Base-by-base conservation (phyloP, 2,329 filamentous ascomycete genomes). In the Epichloe brachyelytri region DNA sequence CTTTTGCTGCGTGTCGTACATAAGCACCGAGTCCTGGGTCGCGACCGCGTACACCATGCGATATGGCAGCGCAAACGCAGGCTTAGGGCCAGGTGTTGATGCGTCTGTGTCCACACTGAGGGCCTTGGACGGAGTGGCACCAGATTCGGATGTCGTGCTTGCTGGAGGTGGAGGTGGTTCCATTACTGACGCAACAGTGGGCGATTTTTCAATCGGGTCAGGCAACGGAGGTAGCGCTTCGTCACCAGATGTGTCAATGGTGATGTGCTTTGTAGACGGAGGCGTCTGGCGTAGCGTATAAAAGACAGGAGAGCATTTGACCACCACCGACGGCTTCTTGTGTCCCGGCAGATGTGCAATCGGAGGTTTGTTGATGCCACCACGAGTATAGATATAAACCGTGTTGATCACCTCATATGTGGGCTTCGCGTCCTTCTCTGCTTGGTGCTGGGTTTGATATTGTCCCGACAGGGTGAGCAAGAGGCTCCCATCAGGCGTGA, bases 1-100 rank as follows among this genome's bases (percentile, higher is more conserved):
- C 61, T 90, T 86, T 64, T 98, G 93, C 63, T 98, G 93, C 0
- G 93, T 98, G 67, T 98, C 93, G 63, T 98, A 98, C 20, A 98
- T 77, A 43, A 96, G 74, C 4, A 98, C 87, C 0, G 93, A 87
- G 68, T 98, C 93, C 64, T 97, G 91, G 0, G 93, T 98, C 7
- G 93, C 94, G 38, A 98, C 91, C 3, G 91, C 93, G 68, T 97
- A 98, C 0, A 98, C 79, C 74, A 98, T 89, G 26, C 93, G 84
- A 66, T 98, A 97, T 1, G 89, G 86, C 43, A 98, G 72, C 3
- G 83, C 79, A 67, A 98, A 97, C 1, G 85, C 85, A 20, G 86
- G 76, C 51, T 78, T 80, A 3, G 82, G 78, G 5, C 80, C 79
- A 17, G 80, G 73, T 5, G 75, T 70, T 33, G 78, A 70, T 3